Base-by-base conservation (phyloP, 768 basidiomycete species). In the Russula griseocarnosa region DNA sequence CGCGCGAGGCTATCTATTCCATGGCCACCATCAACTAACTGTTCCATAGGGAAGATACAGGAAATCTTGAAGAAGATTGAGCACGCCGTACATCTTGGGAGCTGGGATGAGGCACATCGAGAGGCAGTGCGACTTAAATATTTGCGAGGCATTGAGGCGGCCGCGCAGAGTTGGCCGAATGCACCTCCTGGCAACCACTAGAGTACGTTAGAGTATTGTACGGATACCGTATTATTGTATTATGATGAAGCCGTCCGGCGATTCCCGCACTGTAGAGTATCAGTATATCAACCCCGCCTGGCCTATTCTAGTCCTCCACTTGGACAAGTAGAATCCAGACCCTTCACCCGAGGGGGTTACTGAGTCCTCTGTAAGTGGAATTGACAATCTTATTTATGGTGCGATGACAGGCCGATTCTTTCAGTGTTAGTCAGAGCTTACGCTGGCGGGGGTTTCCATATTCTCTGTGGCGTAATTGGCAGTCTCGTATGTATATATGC, bases 121-220 rank as follows among this genome's bases (percentile, higher is more conserved):
- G 82, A 80, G 22, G 82, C 87, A 10, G 81, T 93, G 28, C 80
- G 86, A 69, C 78, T 96, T 28, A 84, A 86, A 67, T 97, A 95
- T 72, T 75, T 92, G 70, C 75, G 83, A 50, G 81, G 85, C 22
- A 84, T 92, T 28, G 74, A 79, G n/a, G 73, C 78, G 10, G 86
- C 86, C 6, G 83, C 78, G 3, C 72, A 73, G 60, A 74, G 70
- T 40, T 75, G 74, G 75, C 74, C 74, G 14, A 50, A 67, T 34
- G 40, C 64, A 34, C 64, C 61, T 20, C 65, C 67, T 7, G 18
- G 61, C 57, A 71, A 73, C 55, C 72, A 75, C 54, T 76, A 69
- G 66, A 47, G 50, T n/a, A 34, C 11, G 32, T 30, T 57, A 47
- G 44, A 30, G 30, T 57, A 11, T 4, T 34, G 34, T 34, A 44